A percentile compares a stretch with the other conserved stretches of the same genome.
phyloP scores from a whole-genome alignment of 1,139 yeast genomes.

The Trichomonascaceae sp. region DNA sequence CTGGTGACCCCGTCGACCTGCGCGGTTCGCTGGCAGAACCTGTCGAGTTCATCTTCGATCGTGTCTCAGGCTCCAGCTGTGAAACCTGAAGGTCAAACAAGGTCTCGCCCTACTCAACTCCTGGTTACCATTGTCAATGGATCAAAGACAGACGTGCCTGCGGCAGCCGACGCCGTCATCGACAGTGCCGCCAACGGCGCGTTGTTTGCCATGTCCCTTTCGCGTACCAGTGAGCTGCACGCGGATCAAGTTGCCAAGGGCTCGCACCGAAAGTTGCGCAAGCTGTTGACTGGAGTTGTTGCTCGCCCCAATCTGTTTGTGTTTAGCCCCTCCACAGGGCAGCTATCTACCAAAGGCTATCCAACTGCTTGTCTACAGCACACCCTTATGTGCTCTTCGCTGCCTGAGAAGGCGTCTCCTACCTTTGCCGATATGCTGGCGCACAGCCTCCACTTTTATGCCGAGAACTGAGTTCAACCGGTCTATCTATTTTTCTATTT shows the following conservation, averaged over 20 bases:
- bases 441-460: background rate
- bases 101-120: background rate
- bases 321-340: background rate
- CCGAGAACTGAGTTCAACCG: background rate
- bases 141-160: background rate
- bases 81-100: background rate
- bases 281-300: background rate
- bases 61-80: background rate
- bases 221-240: background rate
- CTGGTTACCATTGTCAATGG: background rate
- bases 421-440: background rate
- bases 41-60: background rate
- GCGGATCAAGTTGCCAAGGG: background rate
- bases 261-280: background rate
- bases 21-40: background rate
- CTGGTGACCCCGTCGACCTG: background rate
- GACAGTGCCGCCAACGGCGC: background rate
- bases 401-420: background rate
- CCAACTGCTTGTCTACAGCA: background rate
- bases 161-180: background rate
- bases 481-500: background rate
- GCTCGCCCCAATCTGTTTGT: background rate
- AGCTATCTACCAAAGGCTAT: background rate
- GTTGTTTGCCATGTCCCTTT: background rate
- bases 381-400: background rate